Base-by-base conservation (phyloP, 371 early-diverging fungal species). In the Mycotypha africana region DNA sequence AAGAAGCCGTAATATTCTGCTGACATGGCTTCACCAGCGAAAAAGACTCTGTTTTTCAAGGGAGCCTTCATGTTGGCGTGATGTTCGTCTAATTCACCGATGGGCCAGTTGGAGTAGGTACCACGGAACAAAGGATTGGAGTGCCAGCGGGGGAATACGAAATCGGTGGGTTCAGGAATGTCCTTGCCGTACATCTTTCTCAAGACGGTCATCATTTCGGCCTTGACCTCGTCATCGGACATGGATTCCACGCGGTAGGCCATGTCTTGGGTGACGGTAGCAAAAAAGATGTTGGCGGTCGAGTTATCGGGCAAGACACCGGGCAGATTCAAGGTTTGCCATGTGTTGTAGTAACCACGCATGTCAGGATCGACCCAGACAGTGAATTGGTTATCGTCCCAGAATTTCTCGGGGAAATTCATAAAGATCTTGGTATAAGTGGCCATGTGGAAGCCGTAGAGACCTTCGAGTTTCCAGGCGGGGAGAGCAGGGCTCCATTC, bases 391-490 rank as follows among this genome's bases (percentile, higher is more conserved):
- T 50, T 60, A 25, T 74, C 63, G 19, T 62, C 67, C 74, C 74
- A 74, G 63, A 70, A 74, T 26, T 69, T 55, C 8, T 42, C 16
- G 8, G 67, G 67, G 38, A 70, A 74, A 43, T 65, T 64, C 38
- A 74, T 28, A 37, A 74, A 74, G 47, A 74, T 70, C 35, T 74
- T 74, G 42, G 65, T 60, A 32, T 74, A 74, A 9, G 74, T 74
- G 15, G 74, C 74, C 70, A 74, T 70, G 25, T 74, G 62, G 46
- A 74, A 74, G 3, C 59, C 65, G 40, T 51, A 62, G 20, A 74
- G 36, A 20, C 70, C 74, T 44, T 70, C 70, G 14, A 51, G 28
- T 28, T 74, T 74, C 74, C 74, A 74, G 2, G 44, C 60, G 24
- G 74, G 74, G 2, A 74, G 26, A 2, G 21, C 35, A 2, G 74